These are phyloP conservation scores for Cladophialophora exuberans DNA, from an alignment of 2,329 filamentous ascomycete species.

Conservation along the genomic window DNA sequence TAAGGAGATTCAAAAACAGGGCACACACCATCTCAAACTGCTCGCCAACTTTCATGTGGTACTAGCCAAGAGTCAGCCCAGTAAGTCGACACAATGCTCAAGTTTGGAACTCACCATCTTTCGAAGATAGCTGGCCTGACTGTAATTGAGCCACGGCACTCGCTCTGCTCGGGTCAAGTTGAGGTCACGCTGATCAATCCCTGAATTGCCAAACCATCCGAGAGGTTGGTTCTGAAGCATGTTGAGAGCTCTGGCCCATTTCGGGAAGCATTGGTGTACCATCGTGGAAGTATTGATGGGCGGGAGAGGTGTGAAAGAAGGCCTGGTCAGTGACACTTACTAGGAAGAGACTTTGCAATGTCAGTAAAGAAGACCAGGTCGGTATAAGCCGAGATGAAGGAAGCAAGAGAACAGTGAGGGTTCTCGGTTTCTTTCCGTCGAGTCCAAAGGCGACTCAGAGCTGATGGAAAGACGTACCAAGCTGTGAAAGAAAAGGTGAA, in stretches of 20 bases:
- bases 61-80: not conserved
- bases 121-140: conserved; percentile 3
- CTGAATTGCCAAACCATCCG: conserved; percentile 7
- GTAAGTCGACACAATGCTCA: not conserved
- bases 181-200: conserved; percentile 4
- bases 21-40: not conserved
- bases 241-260: not conserved
- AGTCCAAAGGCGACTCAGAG: no score
- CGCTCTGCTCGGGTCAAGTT: conserved; percentile 1
- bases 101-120: conserved; percentile 8
- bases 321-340: not conserved
- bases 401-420: no score
- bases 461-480: no score
- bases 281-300: not conserved
- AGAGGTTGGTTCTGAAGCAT: not conserved
- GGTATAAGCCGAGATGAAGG: not conserved
- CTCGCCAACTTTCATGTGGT: conserved; percentile 7
- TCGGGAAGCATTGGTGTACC: not conserved
- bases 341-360: not conserved
- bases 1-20: not conserved
- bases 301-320: not conserved
- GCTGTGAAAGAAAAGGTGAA: no score
- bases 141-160: conserved; percentile 1
- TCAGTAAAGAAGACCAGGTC: not conserved
- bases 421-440: no score